Evolutionary conservation across 768 basidiomycete genomes (phyloP), one percentile per base, ranked within the genome.

Genomic region (Lactarius pseudohatsudake): DNA sequence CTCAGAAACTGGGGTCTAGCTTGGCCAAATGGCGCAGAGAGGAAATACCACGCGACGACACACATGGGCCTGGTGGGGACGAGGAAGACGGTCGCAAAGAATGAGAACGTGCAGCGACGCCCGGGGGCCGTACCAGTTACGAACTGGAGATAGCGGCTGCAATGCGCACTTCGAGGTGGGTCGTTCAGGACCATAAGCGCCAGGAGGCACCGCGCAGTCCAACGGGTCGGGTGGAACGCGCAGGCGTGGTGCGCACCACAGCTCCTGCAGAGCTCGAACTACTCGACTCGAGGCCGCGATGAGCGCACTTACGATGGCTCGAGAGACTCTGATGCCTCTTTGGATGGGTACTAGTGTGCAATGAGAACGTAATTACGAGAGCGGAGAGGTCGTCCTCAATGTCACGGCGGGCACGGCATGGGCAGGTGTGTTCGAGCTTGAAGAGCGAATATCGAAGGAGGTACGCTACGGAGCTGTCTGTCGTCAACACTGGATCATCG

Each of bases 31-130:
- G 36, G 18, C 7, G 45, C 32, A 64, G 34, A 28, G 47, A 30
- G 30, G 9, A 22, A 59, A 34, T 9, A 4, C 47, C 57, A 30
- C 28, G 54, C 55, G 28, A 13, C 30, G 55, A 16, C 11, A 34
- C 53, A 54, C 22, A 1, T 53, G 9, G 10, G 54, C 15, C 11
- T 41, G 32, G 36, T 53, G 13, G 22, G 57, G 45, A 20, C 6
- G 57, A 38, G 36, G 63, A 11, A 64, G 63, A 22, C 62, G 45
- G n/a, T 57, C 47, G n/a, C 4, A n/a, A 64, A 64, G 63, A 36
- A 30, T 2, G 15, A 40, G 15, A 15, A 40, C 15, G 2, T 40
- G 38, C 55, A 8, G 22, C 22, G 30, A 18, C 1, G 11, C 36
- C 11, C 30, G 30, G 22, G 7, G 18, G 32, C 32, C 13, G 30